Conservation (phyloP, 2,329 filamentous ascomycete species). For the Fusarium chuoi region DNA sequence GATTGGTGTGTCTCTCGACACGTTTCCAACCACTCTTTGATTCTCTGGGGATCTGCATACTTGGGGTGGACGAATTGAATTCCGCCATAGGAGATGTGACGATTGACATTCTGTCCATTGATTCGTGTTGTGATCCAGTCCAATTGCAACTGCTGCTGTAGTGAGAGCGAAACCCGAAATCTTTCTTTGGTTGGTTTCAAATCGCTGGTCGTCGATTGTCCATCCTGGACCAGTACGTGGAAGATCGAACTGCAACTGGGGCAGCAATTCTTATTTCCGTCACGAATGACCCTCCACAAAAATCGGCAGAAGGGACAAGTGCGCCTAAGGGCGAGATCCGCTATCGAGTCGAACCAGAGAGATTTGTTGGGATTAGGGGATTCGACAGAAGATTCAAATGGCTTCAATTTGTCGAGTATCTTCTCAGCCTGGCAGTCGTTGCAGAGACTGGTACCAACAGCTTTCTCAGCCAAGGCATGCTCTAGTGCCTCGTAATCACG, state of each 20-base stretch:
- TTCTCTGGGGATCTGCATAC: not conserved
- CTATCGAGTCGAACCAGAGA: not conserved
- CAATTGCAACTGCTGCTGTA: not conserved
- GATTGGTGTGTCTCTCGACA: not conserved
- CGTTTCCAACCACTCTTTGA: not conserved
- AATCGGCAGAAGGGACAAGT: not conserved
- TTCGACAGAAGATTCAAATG: not conserved
- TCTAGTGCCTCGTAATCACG: not conserved
- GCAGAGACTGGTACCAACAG: not conserved
- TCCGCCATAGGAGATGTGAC: not conserved
- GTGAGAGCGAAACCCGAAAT: fast-evolving
- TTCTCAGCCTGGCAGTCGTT: not conserved
- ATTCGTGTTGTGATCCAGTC: not conserved
- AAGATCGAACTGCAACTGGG: not conserved
- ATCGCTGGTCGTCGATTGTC: not conserved
- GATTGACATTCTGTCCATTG: not conserved
- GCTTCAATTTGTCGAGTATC: not conserved
- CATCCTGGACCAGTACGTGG: not conserved
- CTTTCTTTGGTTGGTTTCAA: not conserved
- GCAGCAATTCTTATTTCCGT: not conserved
- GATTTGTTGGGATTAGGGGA: fast-evolving
- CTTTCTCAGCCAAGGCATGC: not conserved
- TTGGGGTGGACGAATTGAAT: not conserved
- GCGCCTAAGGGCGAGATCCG: not conserved
- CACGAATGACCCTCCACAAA: not conserved